Base-by-base conservation (phyloP, 2,329 filamentous ascomycete species). In the Pseudocercospora fuligena region DNA sequence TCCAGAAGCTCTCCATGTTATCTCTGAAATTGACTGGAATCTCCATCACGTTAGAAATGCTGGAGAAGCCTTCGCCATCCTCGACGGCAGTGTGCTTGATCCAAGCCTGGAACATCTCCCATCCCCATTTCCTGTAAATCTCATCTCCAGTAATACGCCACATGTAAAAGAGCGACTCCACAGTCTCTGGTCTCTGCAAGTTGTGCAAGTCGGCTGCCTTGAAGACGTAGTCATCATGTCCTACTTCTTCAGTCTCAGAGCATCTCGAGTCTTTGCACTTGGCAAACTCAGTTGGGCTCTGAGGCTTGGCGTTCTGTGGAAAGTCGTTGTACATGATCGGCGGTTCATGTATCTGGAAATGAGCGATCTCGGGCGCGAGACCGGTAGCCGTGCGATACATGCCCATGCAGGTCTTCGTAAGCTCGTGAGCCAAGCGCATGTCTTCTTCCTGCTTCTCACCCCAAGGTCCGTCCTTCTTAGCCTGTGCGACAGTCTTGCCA, bases 1-100 rank as follows among this genome's bases (percentile, higher is more conserved):
- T 87, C 95, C 95, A 99, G 82, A 98, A 98, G 77, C 93, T 96
- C 82, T 99, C 95, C 94, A 99, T 97, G 73, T 98, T 98, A 80
- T 99, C 94, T 67, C 88, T 85, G 54, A 84, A 82, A 14, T 83
- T 79, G 0, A 93, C 88, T 21, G 94, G 93, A 9, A 95, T 80
- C 5, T 81, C 80, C 71, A 90, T 89, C 27, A 93, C 94, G 76
- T 96, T 88, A 19, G 85, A 85, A 68, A 98, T 83, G 71, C 91
- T 94, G 0, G 92, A 93, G 77, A 96, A 98, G 0, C 93, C 93
- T 46, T 89, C 89, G 43, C 89, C 88, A 46, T 94, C 90, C 51
- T 88, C 85, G 2, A 97, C 90, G 6, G 91, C 88, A 0, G 92
- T 97, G 79, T 97, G 87, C 74, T 93, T 90, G 79, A 94, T 85